Base-by-base conservation (phyloP, 2,329 filamentous ascomycete species). In the Decorospora gaudefroyi region DNA sequence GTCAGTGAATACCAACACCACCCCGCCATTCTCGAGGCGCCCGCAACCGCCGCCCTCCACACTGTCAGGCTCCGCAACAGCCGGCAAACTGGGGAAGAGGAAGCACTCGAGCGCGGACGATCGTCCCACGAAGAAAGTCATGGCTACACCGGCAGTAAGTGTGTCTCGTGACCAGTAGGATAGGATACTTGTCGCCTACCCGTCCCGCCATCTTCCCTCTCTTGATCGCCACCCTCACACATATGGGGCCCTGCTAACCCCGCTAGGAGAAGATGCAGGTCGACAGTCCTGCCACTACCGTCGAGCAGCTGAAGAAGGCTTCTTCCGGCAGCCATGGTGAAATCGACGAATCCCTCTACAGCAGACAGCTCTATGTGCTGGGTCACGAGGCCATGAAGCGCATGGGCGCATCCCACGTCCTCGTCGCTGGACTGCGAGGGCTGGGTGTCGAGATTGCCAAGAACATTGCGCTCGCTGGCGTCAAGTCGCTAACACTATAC, bases 381-480 rank as follows among this genome's bases (percentile, higher is more conserved):
- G 84, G 93, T 42, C 84, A 87, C 67, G 84, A 87, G 71, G 84
- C 93, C 57, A 99, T 99, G 93, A 97, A 95, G 80, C 90, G 93
- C 65, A 99, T 99, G 93, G 84, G 91, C 65, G 88, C 90, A 51
- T 97, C 93, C 42, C 95, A 97, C 68, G 83, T 99, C 48, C 87
- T 99, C 39, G 80, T 99, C 43, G 87, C 92, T 51, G 93, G 93
- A 54, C 78, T 97, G 58, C 92, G 93, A 72, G 93, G 93, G 37
- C 82, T 99, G 27, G 93, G 93, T 76, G 92, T 96, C 42, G 93
- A 99, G 75, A 93, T 99, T 62, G 92, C 93, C 66, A 99, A 99
- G 81, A 99, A 99, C 67, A 90, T 99, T 65, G 93, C 93, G 48
- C 85, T 99, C 61, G 93, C 93, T 61, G 93, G 93, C 70, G 93